Conservation (phyloP, 2,329 filamentous ascomycete species). For the Sclerotinia minor region DNA sequence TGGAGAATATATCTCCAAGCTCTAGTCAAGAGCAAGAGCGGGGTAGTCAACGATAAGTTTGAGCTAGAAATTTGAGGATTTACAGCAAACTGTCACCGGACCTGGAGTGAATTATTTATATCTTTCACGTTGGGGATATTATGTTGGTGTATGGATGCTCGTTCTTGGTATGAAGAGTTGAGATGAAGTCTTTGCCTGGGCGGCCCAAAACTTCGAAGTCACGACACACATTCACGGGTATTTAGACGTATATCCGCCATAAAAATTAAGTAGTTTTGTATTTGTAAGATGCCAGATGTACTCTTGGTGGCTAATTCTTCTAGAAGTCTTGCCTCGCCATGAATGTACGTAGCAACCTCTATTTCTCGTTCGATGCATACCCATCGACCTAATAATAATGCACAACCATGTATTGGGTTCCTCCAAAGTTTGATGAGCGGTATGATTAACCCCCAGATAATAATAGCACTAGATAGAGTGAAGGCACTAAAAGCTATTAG, state of each 20-base stretch:
- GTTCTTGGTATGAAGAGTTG: neutral
- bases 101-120: neutral
- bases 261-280: neutral
- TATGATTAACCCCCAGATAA: neutral
- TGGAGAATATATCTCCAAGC: neutral
- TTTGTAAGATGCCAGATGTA: neutral
- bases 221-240: neutral
- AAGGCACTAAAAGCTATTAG: too few species aligned
- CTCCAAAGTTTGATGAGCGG: neutral
- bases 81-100: neutral
- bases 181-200: neutral
- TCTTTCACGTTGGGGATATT: neutral
- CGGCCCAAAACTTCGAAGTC: neutral
- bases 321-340: neutral
- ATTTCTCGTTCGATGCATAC: neutral
- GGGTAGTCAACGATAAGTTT: neutral
- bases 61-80: neutral
- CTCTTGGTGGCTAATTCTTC: neutral
- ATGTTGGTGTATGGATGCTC: too few species aligned
- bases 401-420: neutral
- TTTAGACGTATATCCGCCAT: neutral
- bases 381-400: neutral
- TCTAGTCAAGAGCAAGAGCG: neutral
- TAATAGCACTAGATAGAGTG: neutral
- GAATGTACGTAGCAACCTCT: neutral